Conservation (phyloP, 1,284 basidiomycete genomes). For the Cystobasidiaceae sp. region DNA sequence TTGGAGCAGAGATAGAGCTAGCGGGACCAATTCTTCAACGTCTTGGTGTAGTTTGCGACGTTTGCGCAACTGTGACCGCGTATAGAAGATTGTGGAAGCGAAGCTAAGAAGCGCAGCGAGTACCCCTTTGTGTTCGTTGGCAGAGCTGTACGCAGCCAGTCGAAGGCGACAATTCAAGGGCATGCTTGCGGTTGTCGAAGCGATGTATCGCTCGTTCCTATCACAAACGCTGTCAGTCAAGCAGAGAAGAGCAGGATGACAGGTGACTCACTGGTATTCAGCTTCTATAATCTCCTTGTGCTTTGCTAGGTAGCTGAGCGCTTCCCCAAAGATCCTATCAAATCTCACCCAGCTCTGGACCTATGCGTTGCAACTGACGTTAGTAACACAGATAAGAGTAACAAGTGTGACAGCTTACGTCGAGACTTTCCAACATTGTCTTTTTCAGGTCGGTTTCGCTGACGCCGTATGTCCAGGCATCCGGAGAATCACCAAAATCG, state of each 20-base stretch:
- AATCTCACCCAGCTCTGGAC: too few relatives aligned
- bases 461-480: slow-evolving; percentile 39
- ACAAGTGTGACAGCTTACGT: too few relatives aligned
- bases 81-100: slow-evolving; percentile 46
- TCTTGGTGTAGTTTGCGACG: slow-evolving; percentile 62
- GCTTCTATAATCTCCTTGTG: slow-evolving; percentile 72
- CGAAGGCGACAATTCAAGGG: slow-evolving; percentile 64
- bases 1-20: slow-evolving; percentile 72
- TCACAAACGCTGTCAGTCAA: neutral
- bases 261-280: slow-evolving; percentile 60
- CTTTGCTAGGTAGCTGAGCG: too few relatives aligned
- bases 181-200: slow-evolving; percentile 66
- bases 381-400: too few relatives aligned
- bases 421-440: slow-evolving; percentile 33
- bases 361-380: too few relatives aligned
- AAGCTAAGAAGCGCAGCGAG: slow-evolving; percentile 55
- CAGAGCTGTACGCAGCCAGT: slow-evolving; percentile 62
- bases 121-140: slow-evolving; percentile 64
- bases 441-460: slow-evolving; percentile 36
- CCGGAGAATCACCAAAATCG: neutral
- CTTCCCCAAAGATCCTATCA: too few relatives aligned
- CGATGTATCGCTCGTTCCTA: slow-evolving; percentile 69
- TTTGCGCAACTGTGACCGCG: slow-evolving; percentile 52
- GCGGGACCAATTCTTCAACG: slow-evolving; percentile 69
- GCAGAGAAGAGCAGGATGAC: too few relatives aligned